Percentiles rank a stretch among this genome's conserved stretches.
These are phyloP conservation scores for Leccinum variicolor DNA, from an alignment of 768 basidiomycete genomes.

Conservation along the genomic window DNA sequence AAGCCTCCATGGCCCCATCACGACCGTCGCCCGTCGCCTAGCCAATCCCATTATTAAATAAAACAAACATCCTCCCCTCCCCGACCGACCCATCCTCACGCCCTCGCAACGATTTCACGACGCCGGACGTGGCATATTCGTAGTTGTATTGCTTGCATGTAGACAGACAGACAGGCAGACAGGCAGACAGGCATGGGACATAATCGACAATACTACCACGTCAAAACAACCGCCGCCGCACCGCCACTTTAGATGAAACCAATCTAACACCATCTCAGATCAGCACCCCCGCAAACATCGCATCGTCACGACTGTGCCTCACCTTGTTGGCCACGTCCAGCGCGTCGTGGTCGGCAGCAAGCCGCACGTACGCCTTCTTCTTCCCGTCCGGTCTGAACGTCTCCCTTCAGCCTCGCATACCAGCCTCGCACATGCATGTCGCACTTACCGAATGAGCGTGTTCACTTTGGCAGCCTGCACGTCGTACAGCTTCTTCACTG, in stretches of 20 bases:
- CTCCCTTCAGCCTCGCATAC: neutral
- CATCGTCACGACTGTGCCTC: conserved; percentile 8
- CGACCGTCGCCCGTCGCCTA: neutral
- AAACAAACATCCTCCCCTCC: neutral
- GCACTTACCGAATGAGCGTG: conserved; percentile 89
- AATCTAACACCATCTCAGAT: conserved; percentile 49
- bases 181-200: neutral
- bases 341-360: conserved; percentile 95
- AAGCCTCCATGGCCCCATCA: neutral
- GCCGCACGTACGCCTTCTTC: conserved; percentile 98
- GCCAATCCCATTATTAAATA: neutral
- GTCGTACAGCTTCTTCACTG: conserved; percentile 98
- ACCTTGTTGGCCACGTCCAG: conserved; percentile 98
- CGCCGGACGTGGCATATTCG: neutral
- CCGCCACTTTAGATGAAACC: conserved; percentile 70
- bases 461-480: conserved; percentile 95
- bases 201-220: neutral
- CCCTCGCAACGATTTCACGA: neutral
- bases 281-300: neutral
- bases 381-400: conserved; percentile 83
- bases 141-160: conserved; percentile 5
- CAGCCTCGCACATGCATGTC: neutral
- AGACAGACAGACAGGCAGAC: neutral
- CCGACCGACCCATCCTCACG: neutral
- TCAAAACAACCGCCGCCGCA: neutral